Evolutionary conservation across 192 early-diverging fungal species (phyloP).

Genomic region (Linnemannia exigua): DNA sequence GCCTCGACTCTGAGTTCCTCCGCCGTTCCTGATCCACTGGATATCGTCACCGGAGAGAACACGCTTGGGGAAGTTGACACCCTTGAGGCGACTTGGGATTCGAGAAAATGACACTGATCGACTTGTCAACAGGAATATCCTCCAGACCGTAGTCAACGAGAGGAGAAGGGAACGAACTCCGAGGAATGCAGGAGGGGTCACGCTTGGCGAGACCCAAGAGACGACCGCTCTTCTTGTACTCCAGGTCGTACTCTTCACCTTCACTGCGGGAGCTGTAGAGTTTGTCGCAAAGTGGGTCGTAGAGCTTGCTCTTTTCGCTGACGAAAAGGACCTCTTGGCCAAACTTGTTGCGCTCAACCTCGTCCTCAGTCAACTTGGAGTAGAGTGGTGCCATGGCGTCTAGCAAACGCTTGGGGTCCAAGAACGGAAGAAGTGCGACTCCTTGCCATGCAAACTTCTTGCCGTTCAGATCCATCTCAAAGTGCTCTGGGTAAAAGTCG

Average conservation of each 20-base stretch:
- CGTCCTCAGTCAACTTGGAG: constrained; percentile 77
- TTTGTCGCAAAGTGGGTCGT: constrained; percentile 65
- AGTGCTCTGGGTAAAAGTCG: constrained; percentile 95
- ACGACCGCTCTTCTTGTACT: constrained; percentile 68
- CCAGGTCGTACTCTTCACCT: constrained; percentile 56
- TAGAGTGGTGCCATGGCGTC: constrained; percentile 77
- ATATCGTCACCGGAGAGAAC: constrained; percentile 58
- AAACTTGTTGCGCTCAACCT: constrained; percentile 79
- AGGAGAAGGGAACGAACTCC: constrained; percentile 72
- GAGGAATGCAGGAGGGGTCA: constrained; percentile 73
- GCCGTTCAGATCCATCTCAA: constrained; percentile 86
- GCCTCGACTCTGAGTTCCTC: constrained; percentile 54
- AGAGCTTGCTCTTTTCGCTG: constrained; percentile 71
- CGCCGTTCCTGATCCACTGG: constrained; percentile 61
- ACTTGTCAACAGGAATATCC: constrained; percentile 74
- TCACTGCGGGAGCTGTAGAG: constrained; percentile 66
- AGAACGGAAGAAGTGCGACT: constrained; percentile 95
- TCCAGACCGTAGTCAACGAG: constrained; percentile 63
- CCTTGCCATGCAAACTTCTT: constrained; percentile 96
- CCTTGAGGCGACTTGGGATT: constrained; percentile 44
- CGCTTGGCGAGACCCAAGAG: constrained; percentile 70
- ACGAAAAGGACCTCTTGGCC: constrained; percentile 74
- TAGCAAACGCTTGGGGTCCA: constrained; percentile 88
- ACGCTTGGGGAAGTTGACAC: constrained; percentile 40
- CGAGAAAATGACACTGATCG: constrained; percentile 63